Evolutionary conservation across 2,329 filamentous ascomycete species (phyloP).

Genomic region (Plenodomus biglobosus): DNA sequence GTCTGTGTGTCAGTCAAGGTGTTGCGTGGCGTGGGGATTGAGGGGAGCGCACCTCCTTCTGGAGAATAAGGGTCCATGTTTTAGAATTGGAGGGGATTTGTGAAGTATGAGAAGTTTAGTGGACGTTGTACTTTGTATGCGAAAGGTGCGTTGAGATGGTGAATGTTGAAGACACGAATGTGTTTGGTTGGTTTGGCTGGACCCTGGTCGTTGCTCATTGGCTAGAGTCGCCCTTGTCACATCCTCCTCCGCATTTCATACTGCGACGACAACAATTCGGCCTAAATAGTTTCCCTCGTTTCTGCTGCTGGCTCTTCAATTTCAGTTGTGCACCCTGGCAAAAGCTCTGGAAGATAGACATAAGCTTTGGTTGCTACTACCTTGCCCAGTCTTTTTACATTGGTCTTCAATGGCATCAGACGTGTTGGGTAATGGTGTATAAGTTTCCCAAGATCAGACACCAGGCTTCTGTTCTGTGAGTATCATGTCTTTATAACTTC

Average conservation of each 20-base stretch:
- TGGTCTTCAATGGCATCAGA: slow-evolving; percentile 7
- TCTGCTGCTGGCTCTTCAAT: slow-evolving; percentile 30
- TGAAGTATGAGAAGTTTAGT: not conserved
- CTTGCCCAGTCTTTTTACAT: slow-evolving; percentile 13
- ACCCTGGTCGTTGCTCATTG: slow-evolving; percentile 28
- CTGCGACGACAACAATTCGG: too few relatives aligned
- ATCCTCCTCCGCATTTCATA: too few relatives aligned
- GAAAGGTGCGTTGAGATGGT: slow-evolving; percentile 5
- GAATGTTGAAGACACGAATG: slow-evolving; percentile 35
- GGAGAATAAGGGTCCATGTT: slow-evolving; percentile 62
- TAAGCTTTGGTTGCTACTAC: slow-evolving; percentile 21
- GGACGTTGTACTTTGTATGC: not conserved
- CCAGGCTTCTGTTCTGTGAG: not conserved
- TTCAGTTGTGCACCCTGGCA: slow-evolving; percentile 39
- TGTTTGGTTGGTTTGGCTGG: slow-evolving; percentile 36
- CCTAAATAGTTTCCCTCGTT: slow-evolving; percentile 39
- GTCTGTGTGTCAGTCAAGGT: slow-evolving; percentile 14
- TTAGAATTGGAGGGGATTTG: not conserved
- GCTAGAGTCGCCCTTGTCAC: slow-evolving; percentile 4
- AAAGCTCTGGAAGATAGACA: slow-evolving; percentile 21
- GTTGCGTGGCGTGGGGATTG: not conserved
- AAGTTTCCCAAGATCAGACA: not conserved
- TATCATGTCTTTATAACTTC: not conserved
- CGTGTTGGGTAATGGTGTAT: slow-evolving; percentile 9
- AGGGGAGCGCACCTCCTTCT: slow-evolving; percentile 57